phyloP scores from a whole-genome alignment of 148 eudicot species.

The Amaranthus cruentus region DNA sequence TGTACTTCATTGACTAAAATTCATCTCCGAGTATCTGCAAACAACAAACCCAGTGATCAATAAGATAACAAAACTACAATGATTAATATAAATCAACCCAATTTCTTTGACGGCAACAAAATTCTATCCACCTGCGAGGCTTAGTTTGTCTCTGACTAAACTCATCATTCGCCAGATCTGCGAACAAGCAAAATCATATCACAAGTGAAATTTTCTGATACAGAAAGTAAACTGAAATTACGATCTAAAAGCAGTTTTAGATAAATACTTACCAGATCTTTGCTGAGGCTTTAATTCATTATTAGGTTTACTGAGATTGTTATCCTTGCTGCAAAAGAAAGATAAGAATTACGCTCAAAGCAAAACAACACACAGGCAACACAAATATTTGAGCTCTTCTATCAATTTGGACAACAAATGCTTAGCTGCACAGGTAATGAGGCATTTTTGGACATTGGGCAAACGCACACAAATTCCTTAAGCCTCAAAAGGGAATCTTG shows the following conservation, averaged over 20 bases:
- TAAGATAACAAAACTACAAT: neutral
- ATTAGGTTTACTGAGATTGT: conserved; percentile 34
- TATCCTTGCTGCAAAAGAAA: conserved; percentile 68
- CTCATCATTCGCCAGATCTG: conserved; percentile 65
- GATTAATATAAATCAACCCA: neutral
- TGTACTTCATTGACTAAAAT: conserved; percentile 71
- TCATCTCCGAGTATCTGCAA: conserved; percentile 91
- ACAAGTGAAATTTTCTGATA: conserved; percentile 3
- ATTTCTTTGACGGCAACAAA: neutral
- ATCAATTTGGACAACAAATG: neutral
- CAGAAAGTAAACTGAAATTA: neutral
- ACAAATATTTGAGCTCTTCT: neutral
- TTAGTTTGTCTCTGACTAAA: conserved; percentile 72
- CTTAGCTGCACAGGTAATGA: neutral
- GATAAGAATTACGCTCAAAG: conserved; percentile 1
- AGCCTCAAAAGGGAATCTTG: neutral
- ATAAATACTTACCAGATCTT: conserved; percentile 51
- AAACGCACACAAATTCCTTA: neutral
- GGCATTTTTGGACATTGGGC: neutral
- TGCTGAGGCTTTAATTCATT: conserved; percentile 56
- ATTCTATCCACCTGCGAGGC: conserved; percentile 64
- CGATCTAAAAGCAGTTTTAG: neutral
- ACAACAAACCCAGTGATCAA: neutral
- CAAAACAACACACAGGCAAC: neutral
- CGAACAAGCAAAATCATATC: conserved; percentile 9